Base-by-base conservation (phyloP, 2,329 filamentous ascomycete species). In the Phaeosphaeriaceae sp. region DNA sequence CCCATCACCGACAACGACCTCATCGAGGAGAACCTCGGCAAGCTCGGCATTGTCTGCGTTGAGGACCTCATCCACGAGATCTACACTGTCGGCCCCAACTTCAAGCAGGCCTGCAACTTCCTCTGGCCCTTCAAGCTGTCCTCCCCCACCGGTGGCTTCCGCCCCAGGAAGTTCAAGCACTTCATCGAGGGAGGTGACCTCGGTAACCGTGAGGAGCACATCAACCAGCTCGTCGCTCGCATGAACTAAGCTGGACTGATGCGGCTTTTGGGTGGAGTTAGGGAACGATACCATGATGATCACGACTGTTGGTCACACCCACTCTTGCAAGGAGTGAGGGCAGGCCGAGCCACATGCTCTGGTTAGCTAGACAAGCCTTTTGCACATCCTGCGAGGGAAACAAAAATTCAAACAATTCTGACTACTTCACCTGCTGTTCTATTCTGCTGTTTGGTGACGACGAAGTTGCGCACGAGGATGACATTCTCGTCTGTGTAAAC, bases 121-220 rank as follows among this genome's bases (percentile, higher is more conserved):
- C 87, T 99, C 73, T 99, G 95, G 95, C 95, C 95, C 81, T 99
- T 99, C 91, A 98, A 99, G 92, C 91, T 99, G 73, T 93, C 89
- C 88, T 97, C 97, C 88, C 95, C 95, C 80, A 98, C 85, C 75
- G 95, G 95, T 82, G 95, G 95, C 71, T 99, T 98, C 92, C 90
- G 91, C 74, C 83, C 91, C 76, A 88, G 95, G 84, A 99, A 98
- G 88, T 98, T 98, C 91, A 95, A 92, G 88, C 93, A 98, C 88
- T 98, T 92, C 88, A 93, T 98, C 70, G 91, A 97, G 88, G 95
- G 94, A 84, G 95, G 95, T 90, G 95, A 99, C 84, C 86, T 96
- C 75, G 95, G 95, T 82, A 98, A 99, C 90, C 91, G 95, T 72
- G 95, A 99, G 88, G 92, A 97, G 78, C 90, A 94, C 86, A 97